phyloP scores from a whole-genome alignment of 306 rosid species.

The Myrica gale region DNA sequence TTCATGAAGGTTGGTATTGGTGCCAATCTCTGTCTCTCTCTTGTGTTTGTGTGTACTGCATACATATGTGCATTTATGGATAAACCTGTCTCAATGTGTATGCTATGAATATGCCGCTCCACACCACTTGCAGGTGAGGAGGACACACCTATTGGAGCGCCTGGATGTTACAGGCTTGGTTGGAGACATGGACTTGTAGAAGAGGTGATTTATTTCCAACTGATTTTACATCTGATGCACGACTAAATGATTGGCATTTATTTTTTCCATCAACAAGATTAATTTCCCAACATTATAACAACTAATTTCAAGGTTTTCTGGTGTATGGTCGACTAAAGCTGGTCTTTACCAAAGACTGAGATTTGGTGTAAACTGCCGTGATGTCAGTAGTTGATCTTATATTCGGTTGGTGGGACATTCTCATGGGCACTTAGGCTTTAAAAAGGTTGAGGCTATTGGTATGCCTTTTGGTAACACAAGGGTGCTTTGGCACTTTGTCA shows the following conservation, averaged over 20 bases:
- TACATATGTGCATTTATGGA: not conserved
- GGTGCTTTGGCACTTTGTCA: not conserved
- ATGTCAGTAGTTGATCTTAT: not conserved
- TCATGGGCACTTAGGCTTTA: not conserved
- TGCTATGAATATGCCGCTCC: constrained; percentile 14
- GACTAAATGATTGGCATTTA: constrained; percentile 13
- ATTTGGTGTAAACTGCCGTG: not conserved
- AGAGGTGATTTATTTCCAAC: constrained; percentile 56
- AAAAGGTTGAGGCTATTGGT: not conserved
- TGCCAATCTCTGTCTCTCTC: not conserved
- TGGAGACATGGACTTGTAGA: constrained; percentile 97
- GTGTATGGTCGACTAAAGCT: not conserved
- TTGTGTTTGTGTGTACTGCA: not conserved
- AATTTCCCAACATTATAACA: not conserved
- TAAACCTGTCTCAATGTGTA: constrained; percentile 15
- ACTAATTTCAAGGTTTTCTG: not conserved
- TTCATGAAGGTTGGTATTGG: constrained; percentile 77
- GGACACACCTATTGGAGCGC: constrained; percentile 96
- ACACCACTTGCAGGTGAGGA: constrained; percentile 67
- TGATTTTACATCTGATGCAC: constrained; percentile 1
- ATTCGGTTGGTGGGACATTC: not conserved
- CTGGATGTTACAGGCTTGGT: constrained; percentile 94
- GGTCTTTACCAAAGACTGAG: not conserved
- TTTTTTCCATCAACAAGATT: constrained; percentile 9
- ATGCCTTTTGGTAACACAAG: not conserved